A percentile compares a stretch with the other conserved stretches of the same genome.
Evolutionary conservation across 2,329 filamentous ascomycete species (phyloP).

Genomic region (Alternaria ventricosa): DNA sequence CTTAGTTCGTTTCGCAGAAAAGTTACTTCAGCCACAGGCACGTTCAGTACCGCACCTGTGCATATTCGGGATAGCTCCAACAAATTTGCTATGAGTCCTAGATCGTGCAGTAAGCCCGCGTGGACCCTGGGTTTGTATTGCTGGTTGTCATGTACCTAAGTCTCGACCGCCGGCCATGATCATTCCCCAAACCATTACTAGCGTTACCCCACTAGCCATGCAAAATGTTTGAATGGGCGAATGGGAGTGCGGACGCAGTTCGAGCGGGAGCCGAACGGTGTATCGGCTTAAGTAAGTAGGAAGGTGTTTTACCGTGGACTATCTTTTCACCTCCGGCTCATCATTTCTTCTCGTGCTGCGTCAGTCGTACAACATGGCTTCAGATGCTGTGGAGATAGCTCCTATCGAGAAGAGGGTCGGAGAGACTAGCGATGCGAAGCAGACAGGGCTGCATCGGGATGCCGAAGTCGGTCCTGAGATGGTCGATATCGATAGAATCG

Average conservation of each 20-base stretch:
- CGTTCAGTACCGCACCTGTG: not conserved
- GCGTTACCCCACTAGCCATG: conserved; percentile 28
- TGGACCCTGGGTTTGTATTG: conserved; percentile 2
- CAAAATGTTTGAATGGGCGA: conserved; percentile 23
- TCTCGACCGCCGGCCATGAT: conserved; percentile 7
- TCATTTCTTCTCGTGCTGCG: conserved; percentile 8
- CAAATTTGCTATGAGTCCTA: conserved; percentile 5
- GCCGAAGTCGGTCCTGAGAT: conserved; percentile 40
- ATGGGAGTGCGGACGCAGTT: conserved; percentile 6
- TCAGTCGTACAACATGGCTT: conserved; percentile 26
- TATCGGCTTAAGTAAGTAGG: conserved; percentile 24
- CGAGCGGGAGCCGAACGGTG: conserved; percentile 15
- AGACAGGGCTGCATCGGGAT: conserved; percentile 39
- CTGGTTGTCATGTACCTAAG: not conserved
- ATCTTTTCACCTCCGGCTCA: conserved; percentile 5
- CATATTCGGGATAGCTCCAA: not conserved
- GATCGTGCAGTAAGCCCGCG: not conserved
- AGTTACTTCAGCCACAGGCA: conserved; percentile 1
- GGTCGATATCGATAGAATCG: conserved; percentile 46
- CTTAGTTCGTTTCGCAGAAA: not conserved
- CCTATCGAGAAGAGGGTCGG: conserved; percentile 27
- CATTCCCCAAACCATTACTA: conserved; percentile 23
- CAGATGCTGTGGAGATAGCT: conserved; percentile 19
- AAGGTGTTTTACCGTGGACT: not conserved
- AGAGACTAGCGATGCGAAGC: conserved; percentile 25